These are phyloP conservation scores for Nephelium lappaceum DNA, from an alignment of 345 rosid species.

Conservation along the genomic window DNA sequence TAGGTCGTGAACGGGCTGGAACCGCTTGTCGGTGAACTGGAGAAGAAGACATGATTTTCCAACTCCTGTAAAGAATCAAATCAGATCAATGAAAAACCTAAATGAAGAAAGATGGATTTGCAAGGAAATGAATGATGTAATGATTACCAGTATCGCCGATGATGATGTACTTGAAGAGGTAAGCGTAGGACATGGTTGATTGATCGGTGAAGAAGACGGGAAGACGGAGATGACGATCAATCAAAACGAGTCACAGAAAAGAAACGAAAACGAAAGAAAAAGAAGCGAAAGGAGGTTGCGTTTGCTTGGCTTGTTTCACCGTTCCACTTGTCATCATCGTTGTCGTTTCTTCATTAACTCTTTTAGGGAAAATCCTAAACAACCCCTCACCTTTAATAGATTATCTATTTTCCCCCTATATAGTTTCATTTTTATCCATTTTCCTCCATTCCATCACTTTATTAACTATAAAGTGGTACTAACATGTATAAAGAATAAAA, in stretches of 20 bases:
- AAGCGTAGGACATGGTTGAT: constrained; percentile 76
- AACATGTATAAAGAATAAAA: no score
- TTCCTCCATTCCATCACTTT: no score
- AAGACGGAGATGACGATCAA: neutral
- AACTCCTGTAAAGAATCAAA: constrained; percentile 51
- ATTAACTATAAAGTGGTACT: no score
- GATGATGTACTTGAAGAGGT: constrained; percentile 97
- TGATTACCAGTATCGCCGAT: constrained; percentile 87
- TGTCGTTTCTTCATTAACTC: neutral
- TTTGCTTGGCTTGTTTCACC: no score
- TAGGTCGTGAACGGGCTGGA: constrained; percentile 95
- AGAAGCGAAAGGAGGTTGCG: neutral
- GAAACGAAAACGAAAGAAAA: neutral
- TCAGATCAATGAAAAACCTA: neutral
- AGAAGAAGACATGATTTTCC: constrained; percentile 97
- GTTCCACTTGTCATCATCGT: neutral
- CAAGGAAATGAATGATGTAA: neutral
- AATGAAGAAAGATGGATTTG: neutral
- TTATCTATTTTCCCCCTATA: no score
- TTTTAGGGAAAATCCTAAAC: no score
- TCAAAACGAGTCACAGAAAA: neutral
- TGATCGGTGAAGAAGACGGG: neutral
- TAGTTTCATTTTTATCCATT: no score
- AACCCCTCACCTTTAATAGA: no score
- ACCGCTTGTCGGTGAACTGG: constrained; percentile 97